A percentile compares a stretch with the other conserved stretches of the same genome.
These are phyloP conservation scores for Stachybotrys chartarum DNA, from an alignment of 2,329 filamentous ascomycete species.

Conservation along the genomic window DNA sequence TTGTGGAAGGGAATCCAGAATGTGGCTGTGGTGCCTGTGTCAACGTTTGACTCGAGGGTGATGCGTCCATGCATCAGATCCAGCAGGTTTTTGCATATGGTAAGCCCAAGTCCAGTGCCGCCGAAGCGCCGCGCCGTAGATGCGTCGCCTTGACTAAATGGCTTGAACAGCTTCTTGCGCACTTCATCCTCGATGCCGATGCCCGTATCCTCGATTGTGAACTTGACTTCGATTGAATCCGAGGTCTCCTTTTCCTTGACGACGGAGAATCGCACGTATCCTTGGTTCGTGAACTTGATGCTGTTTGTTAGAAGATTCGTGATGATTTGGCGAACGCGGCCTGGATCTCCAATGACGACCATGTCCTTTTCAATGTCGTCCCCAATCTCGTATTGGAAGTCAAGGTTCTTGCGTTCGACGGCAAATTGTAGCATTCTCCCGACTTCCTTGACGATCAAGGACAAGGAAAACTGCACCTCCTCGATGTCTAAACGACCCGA, in stretches of 20 bases:
- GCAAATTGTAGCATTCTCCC: constrained; percentile 84
- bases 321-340: constrained; percentile 75
- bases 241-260: constrained; percentile 54
- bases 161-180: constrained; percentile 64
- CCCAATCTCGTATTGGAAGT: constrained; percentile 60
- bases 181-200: constrained; percentile 78
- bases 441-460: constrained; percentile 68
- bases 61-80: constrained; percentile 77
- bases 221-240: constrained; percentile 61
- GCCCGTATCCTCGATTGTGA: constrained; percentile 69
- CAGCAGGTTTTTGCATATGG: constrained; percentile 74
- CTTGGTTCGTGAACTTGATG: constrained; percentile 67
- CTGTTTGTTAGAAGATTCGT: constrained; percentile 73
- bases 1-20: constrained; percentile 76
- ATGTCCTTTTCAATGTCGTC: constrained; percentile 58
- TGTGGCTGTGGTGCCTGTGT: constrained; percentile 63
- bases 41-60: constrained; percentile 57
- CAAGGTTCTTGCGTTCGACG: constrained; percentile 70
- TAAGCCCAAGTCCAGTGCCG: constrained; percentile 70
- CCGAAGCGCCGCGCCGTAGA: constrained; percentile 74
- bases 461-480: constrained; percentile 72
- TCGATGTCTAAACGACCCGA: constrained; percentile 71
- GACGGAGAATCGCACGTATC: constrained; percentile 60
- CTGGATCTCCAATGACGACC: constrained; percentile 80
- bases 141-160: constrained; percentile 75